A percentile compares a stretch with the other conserved stretches of the same genome.
Evolutionary conservation across 495 filamentous ascomycete genomes (phyloP).

Genomic region (Aspergillus olivimuriae): DNA sequence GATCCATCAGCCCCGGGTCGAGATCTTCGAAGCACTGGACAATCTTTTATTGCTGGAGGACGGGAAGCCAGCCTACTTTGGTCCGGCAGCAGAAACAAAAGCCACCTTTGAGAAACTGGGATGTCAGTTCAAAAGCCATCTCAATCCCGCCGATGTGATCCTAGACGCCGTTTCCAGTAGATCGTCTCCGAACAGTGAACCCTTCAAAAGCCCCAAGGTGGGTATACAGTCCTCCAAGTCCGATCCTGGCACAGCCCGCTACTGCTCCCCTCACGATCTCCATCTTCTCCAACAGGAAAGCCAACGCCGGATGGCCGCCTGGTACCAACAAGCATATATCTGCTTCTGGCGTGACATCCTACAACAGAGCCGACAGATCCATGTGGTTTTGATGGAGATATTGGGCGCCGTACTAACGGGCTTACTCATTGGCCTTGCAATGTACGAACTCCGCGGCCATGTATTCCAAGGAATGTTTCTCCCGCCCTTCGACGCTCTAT

Average conservation of each 20-base stretch:
- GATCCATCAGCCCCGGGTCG: slow-evolving; percentile 71
- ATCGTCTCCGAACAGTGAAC: no score
- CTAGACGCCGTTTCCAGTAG: slow-evolving; percentile 24
- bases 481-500: slow-evolving; percentile 43
- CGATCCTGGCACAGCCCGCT: neutral
- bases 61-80: slow-evolving; percentile 66
- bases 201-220: neutral
- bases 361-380: slow-evolving; percentile 47
- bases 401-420: slow-evolving; percentile 43
- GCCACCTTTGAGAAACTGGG: slow-evolving; percentile 68
- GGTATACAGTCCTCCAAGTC: neutral
- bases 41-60: slow-evolving; percentile 68
- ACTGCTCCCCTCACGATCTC: neutral
- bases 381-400: slow-evolving; percentile 47
- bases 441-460: slow-evolving; percentile 39
- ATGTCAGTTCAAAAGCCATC: slow-evolving; percentile 34
- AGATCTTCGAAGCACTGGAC: slow-evolving; percentile 71
- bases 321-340: slow-evolving; percentile 38
- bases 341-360: slow-evolving; percentile 42
- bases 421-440: slow-evolving; percentile 47
- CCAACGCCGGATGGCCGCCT: slow-evolving; percentile 48
- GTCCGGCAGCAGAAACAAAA: slow-evolving; percentile 54
- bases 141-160: slow-evolving; percentile 17
- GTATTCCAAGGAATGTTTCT: slow-evolving; percentile 47
- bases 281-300: slow-evolving; percentile 55